These are phyloP conservation scores for Talaromyces verruculosus DNA, from an alignment of 2,329 filamentous ascomycete genomes.

Conservation along the genomic window DNA sequence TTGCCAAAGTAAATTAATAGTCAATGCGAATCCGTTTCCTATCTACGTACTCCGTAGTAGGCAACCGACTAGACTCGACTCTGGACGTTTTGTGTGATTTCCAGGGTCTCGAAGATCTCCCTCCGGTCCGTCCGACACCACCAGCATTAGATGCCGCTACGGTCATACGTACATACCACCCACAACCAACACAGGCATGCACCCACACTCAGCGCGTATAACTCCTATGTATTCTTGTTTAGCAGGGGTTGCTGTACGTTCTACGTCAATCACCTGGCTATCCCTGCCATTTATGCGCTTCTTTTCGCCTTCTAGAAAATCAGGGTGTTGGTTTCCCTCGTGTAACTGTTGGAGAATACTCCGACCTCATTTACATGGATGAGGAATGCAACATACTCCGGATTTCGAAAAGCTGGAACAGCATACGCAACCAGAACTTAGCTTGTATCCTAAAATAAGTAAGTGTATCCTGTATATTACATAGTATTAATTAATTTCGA, in stretches of 20 bases:
- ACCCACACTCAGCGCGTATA: background rate
- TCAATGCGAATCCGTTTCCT: background rate
- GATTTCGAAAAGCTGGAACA: background rate
- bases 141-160: background rate
- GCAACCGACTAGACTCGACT: background rate
- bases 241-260: background rate
- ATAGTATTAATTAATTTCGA: background rate
- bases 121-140: background rate
- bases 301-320: constrained; percentile 9
- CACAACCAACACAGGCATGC: constrained; percentile 1
- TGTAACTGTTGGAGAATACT: background rate
- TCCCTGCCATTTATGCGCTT: background rate
- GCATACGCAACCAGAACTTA: constrained; percentile 2
- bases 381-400: background rate
- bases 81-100: background rate
- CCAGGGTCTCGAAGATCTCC: constrained; percentile 6
- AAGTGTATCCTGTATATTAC: background rate
- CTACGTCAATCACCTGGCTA: background rate
- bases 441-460: background rate
- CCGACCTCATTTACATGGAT: background rate
- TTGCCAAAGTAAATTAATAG: background rate
- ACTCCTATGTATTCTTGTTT: background rate
- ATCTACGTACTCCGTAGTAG: background rate
- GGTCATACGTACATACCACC: background rate
- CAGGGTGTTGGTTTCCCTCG: background rate